These are phyloP conservation scores for Penicillium sclerotiorum DNA, from an alignment of 2,329 filamentous ascomycete genomes.

Conservation along the genomic window DNA sequence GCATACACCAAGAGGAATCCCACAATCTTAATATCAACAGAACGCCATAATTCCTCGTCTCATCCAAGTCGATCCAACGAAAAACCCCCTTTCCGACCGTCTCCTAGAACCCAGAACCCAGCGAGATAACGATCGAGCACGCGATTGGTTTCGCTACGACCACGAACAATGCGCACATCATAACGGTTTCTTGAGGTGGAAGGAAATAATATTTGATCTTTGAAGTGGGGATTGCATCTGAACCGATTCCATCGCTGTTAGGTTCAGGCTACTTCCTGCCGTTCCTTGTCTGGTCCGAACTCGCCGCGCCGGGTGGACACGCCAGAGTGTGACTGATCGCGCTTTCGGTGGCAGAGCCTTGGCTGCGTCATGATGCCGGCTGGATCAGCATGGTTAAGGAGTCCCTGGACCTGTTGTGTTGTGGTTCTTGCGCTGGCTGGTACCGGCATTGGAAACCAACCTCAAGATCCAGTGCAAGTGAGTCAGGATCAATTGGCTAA, in stretches of 20 bases:
- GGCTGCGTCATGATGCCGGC: conserved; percentile 16
- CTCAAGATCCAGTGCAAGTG: conserved; percentile 3
- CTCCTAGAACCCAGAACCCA: no score
- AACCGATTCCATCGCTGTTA: no score
- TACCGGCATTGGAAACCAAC: not conserved
- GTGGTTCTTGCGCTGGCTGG: not conserved
- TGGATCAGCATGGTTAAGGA: conserved; percentile 12
- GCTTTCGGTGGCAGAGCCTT: not conserved
- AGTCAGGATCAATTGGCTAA: not conserved
- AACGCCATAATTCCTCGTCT: not conserved
- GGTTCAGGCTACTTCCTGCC: no score
- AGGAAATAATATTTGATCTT: not conserved
- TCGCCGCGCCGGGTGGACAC: not conserved
- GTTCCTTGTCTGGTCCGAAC: not conserved
- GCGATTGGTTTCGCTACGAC: conserved; percentile 13
- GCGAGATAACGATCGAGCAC: conserved; percentile 10
- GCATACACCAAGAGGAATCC: not conserved
- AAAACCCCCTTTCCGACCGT: no score
- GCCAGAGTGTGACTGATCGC: not conserved
- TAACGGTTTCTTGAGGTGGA: conserved; percentile 6
- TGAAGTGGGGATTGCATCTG: not conserved
- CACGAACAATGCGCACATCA: conserved; percentile 22
- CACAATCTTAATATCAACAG: not conserved
- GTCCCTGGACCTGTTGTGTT: not conserved
- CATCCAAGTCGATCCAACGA: not conserved